phyloP scores from a whole-genome alignment of 1,284 basidiomycete genomes.

The Sporisorium sorghi region DNA sequence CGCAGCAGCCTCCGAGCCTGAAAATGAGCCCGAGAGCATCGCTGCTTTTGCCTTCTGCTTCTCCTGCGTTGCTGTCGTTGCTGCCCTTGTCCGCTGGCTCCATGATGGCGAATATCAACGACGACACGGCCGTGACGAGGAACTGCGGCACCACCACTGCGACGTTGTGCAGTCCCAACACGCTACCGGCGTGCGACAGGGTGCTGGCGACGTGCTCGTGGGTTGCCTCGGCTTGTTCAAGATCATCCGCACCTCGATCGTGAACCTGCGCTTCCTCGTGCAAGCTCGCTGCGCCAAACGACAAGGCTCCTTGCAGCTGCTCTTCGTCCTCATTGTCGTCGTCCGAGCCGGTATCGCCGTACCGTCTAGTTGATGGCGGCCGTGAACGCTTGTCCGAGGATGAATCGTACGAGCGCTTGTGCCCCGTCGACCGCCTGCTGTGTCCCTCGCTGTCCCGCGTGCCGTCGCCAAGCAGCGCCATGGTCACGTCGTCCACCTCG shows the following conservation, averaged over 20 bases:
- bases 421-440: conserved; percentile 9
- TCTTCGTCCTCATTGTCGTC: conserved; percentile 36
- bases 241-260: conserved; percentile 1
- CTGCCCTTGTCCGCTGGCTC: conserved; percentile 14
- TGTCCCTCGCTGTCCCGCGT: conserved; percentile 12
- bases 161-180: conserved; percentile 83
- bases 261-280: conserved; percentile 5
- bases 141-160: conserved; percentile 59
- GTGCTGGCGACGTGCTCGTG: conserved; percentile 10
- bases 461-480: conserved; percentile 36
- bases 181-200: conserved; percentile 79
- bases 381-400: conserved; percentile 13
- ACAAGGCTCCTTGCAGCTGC: conserved; percentile 12
- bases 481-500: conserved; percentile 37
- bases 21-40: conserved; percentile 15
- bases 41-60: conserved; percentile 14
- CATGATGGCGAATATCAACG: conserved; percentile 72
- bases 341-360: conserved; percentile 15
- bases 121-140: conserved; percentile 81
- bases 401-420: conserved; percentile 23
- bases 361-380: conserved; percentile 10
- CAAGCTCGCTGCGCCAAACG: conserved; percentile 17
- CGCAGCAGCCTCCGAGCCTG: conserved; percentile 10
- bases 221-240: conserved; percentile 9
- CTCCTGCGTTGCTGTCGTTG: neutral